Conservation (phyloP, 257 asterid genomes). For the Nicotiana otophora region DNA sequence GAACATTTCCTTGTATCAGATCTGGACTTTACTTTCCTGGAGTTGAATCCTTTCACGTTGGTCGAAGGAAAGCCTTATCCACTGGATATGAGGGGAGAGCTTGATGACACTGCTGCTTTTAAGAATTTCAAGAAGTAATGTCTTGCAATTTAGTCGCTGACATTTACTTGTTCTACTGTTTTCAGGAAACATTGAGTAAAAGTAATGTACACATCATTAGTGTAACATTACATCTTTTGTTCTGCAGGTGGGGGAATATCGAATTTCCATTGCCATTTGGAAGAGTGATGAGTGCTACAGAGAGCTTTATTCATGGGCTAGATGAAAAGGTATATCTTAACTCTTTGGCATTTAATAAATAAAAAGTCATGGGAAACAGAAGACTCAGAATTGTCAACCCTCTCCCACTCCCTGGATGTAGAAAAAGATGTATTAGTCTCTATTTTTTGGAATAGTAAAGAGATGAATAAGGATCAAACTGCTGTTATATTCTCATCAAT, state of each 20-base stretch:
- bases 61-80: slow-evolving; percentile 89
- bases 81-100: slow-evolving; percentile 95
- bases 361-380: background rate
- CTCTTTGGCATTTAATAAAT: background rate
- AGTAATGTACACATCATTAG: slow-evolving; percentile 52
- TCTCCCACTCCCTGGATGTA: background rate
- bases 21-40: slow-evolving; percentile 91
- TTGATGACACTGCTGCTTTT: slow-evolving; percentile 90
- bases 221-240: slow-evolving; percentile 42
- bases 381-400: background rate
- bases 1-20: slow-evolving; percentile 27
- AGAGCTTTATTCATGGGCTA: slow-evolving; percentile 73
- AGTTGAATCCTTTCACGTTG: slow-evolving; percentile 92
- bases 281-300: slow-evolving; percentile 80
- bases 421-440: background rate
- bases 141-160: background rate
- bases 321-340: slow-evolving; percentile 65
- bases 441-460: background rate
- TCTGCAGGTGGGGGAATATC: slow-evolving; percentile 75
- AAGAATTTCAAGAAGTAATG: slow-evolving; percentile 86
- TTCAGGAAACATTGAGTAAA: slow-evolving; percentile 46
- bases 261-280: slow-evolving; percentile 91
- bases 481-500: background rate
- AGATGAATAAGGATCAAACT: background rate
- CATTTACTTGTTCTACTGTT: background rate